phyloP scores from a whole-genome alignment of 2,329 filamentous ascomycete species.

The Orbilia blumenaviensis region DNA sequence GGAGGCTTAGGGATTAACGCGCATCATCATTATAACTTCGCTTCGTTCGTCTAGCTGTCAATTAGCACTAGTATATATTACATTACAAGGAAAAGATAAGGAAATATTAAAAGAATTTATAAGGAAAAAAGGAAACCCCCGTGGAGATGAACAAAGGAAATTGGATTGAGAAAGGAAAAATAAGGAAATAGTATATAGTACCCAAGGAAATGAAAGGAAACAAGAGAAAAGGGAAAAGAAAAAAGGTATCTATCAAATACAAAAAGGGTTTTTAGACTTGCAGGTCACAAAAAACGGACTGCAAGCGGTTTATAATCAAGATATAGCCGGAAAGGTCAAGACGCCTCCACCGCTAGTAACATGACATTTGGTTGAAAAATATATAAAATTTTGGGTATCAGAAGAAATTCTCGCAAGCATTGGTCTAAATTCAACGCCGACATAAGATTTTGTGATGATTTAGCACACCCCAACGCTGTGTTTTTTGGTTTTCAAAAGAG shows the following conservation, averaged over 20 bases:
- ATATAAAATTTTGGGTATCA: conserved; percentile 41
- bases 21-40: conserved; percentile 29
- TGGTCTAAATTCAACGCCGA: conserved; percentile 52
- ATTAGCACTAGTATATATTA: conserved; percentile 43
- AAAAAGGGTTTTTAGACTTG: conserved; percentile 20
- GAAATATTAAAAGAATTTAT: conserved; percentile 29
- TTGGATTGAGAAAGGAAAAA: conserved; percentile 15
- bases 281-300: background rate
- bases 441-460: conserved; percentile 20
- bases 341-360: conserved; percentile 25
- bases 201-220: conserved; percentile 2
- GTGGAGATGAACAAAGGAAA: conserved; percentile 41
- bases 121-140: conserved; percentile 25
- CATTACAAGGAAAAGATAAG: conserved; percentile 30
- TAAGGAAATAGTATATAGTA: conserved; percentile 25
- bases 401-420: conserved; percentile 34
- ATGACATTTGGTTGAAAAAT: conserved; percentile 12
- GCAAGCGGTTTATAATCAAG: conserved; percentile 15
- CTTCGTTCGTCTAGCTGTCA: conserved; percentile 30
- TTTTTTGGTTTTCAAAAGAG: background rate
- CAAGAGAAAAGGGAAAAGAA: conserved; percentile 4
- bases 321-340: conserved; percentile 32
- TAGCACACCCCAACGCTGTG: conserved; percentile 4
- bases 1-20: background rate
- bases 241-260: conserved; percentile 11